Base-by-base conservation (phyloP, 2,329 filamentous ascomycete species). In the Tympanopsis confertula region DNA sequence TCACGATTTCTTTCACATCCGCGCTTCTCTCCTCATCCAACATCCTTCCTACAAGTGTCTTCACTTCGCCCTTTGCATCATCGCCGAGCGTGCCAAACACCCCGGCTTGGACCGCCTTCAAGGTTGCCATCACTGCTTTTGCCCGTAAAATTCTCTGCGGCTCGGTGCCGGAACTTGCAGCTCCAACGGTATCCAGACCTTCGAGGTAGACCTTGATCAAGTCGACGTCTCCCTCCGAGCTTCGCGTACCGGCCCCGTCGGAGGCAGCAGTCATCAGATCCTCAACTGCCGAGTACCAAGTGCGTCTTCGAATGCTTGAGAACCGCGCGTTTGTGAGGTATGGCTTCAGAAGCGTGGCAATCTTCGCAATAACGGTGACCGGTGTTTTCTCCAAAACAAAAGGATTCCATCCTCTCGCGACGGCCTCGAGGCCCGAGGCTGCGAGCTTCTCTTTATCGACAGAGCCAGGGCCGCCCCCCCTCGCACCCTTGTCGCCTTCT, bases 211-310 rank as follows among this genome's bases (percentile, higher is more conserved):
- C 22, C 22, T 10, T 7, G n/a, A n/a, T n/a, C 7, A 26, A n/a
- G 22, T 26, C 22, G n/a, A 10, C 22, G 7, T 26, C 7, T n/a
- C 22, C 22, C 22, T 26, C 7, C 22, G 22, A n/a, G n/a, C 22
- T 7, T n/a, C n/a, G 22, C 22, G 7, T 7, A 7, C 22, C 22
- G 1, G 45, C 47, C 1, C 51, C 46, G 10, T 48, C 42, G 2
- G 41, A 42, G 0, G 63, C 62, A 2, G 65, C 59, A 3, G 59
- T 51, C 50, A 76, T 57, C 13, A 76, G 40, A 12, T 72, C 68
- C 13, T 47, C 46, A 0, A 66, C 63, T 24, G 62, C 62, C 19
- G 58, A 59, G 46, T 74, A 77, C 67, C 72, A 75, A 2, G 65
- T 58, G 28, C 66, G 62, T 14, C 66, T 59, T 33, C 69, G 63